phyloP scores from a whole-genome alignment of 176 grass and related monocot species.

The Chrysopogon serrulatus region DNA sequence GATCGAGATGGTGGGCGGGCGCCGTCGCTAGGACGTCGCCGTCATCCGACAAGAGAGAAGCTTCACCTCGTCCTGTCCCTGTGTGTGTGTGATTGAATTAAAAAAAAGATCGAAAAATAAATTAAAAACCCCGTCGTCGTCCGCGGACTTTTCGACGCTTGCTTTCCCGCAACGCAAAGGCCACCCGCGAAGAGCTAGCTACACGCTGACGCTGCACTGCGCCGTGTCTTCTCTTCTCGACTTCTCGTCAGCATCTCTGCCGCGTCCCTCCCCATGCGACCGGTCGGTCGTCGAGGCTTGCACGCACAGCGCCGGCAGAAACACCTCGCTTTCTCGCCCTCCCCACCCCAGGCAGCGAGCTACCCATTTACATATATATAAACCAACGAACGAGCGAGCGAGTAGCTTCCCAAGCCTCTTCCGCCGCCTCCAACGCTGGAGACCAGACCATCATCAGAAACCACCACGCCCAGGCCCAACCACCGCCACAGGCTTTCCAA shows the following conservation, averaged over 20 bases:
- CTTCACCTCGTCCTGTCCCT: background rate
- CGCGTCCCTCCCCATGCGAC: background rate
- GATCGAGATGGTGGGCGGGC: background rate
- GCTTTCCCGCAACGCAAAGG: slow-evolving; percentile 17
- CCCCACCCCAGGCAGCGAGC: background rate
- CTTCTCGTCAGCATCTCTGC: background rate
- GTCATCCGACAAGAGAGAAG: background rate
- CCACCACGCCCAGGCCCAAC: background rate
- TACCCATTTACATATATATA: background rate
- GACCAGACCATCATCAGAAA: too few species aligned
- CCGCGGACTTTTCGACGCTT: background rate
- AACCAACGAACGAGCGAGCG: background rate
- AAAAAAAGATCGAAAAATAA: background rate
- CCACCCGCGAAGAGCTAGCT: background rate
- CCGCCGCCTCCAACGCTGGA: background rate
- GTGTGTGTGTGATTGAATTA: background rate
- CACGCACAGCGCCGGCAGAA: background rate
- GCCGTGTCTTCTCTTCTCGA: background rate
- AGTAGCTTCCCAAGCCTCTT: background rate
- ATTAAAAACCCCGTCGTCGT: background rate
- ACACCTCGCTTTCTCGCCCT: slow-evolving; percentile 28
- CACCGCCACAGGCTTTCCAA: background rate
- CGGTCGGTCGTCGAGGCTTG: background rate
- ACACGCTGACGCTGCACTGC: background rate
- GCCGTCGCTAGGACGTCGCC: background rate